phyloP scores from a whole-genome alignment of 768 basidiomycete species.

The Lyophyllum shimeji region DNA sequence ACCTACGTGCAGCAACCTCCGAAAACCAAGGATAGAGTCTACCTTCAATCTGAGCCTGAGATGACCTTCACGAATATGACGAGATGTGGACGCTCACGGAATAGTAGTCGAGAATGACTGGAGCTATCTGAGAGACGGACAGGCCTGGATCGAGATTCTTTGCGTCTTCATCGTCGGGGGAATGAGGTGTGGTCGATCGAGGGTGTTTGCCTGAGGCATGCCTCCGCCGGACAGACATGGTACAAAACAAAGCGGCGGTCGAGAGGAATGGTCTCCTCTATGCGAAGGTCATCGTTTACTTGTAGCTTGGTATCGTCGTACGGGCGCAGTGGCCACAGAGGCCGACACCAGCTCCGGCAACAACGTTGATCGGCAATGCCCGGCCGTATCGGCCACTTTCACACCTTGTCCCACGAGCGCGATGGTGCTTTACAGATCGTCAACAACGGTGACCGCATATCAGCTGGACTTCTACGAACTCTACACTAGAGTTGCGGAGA shows the following conservation, averaged over 20 bases:
- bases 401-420: too few relatives aligned
- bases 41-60: slow-evolving; percentile 9
- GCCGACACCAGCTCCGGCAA: neutral
- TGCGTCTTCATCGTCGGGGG: neutral
- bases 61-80: neutral
- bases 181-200: neutral
- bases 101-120: slow-evolving; percentile 39
- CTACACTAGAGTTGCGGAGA: slow-evolving; percentile 47
- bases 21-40: slow-evolving; percentile 63
- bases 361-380: neutral
- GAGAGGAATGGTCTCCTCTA: neutral
- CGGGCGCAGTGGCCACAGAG: too few relatives aligned
- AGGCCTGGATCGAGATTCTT: slow-evolving; percentile 26
- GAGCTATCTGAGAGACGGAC: slow-evolving; percentile 27
- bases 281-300: neutral
- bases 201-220: neutral
- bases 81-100: slow-evolving; percentile 21
- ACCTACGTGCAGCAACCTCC: slow-evolving; percentile 84
- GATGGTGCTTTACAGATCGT: too few relatives aligned
- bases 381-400: too few relatives aligned
- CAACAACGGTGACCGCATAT: too few relatives aligned
- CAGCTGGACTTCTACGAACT: neutral
- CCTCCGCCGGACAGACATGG: slow-evolving; percentile 10
- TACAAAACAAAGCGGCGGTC: neutral
- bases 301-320: neutral